Conservation (phyloP, 2,329 filamentous ascomycete genomes). For the Fusarium udum region DNA sequence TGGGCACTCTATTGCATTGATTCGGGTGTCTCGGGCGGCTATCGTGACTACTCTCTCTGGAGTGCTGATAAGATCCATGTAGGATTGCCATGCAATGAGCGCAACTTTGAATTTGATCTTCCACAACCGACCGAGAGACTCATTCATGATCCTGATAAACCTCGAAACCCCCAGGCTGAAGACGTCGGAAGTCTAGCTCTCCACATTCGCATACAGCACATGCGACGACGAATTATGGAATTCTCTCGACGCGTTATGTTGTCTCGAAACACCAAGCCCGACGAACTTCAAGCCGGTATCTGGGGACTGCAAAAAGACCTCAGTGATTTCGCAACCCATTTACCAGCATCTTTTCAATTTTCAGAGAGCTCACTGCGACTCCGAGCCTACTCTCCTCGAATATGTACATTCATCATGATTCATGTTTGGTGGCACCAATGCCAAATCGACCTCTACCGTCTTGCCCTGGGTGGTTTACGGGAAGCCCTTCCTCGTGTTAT, state of each 20-base stretch:
- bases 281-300: slow-evolving; percentile 55
- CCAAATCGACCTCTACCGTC: slow-evolving; percentile 65
- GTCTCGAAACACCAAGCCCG: slow-evolving; percentile 52
- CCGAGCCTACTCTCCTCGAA: slow-evolving; percentile 64
- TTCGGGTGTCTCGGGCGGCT: slow-evolving; percentile 53
- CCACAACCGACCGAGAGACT: slow-evolving; percentile 64
- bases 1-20: slow-evolving; percentile 58
- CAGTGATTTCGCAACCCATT: slow-evolving; percentile 61
- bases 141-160: slow-evolving; percentile 54
- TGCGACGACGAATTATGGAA: slow-evolving; percentile 64
- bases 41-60: slow-evolving; percentile 58
- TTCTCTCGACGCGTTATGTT: slow-evolving; percentile 58
- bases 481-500: slow-evolving; percentile 58
- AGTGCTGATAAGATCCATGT: slow-evolving; percentile 54
- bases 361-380: slow-evolving; percentile 65
- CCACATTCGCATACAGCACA: slow-evolving; percentile 65
- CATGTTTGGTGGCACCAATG: slow-evolving; percentile 69
- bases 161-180: slow-evolving; percentile 53
- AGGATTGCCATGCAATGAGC: slow-evolving; percentile 55
- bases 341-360: slow-evolving; percentile 66
- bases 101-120: slow-evolving; percentile 65
- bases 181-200: slow-evolving; percentile 65
- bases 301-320: slow-evolving; percentile 60
- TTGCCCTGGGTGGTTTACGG: slow-evolving; percentile 61
- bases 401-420: slow-evolving; percentile 68